phyloP scores from a whole-genome alignment of 2,329 filamentous ascomycete genomes.

The Aureobasidium sp. region DNA sequence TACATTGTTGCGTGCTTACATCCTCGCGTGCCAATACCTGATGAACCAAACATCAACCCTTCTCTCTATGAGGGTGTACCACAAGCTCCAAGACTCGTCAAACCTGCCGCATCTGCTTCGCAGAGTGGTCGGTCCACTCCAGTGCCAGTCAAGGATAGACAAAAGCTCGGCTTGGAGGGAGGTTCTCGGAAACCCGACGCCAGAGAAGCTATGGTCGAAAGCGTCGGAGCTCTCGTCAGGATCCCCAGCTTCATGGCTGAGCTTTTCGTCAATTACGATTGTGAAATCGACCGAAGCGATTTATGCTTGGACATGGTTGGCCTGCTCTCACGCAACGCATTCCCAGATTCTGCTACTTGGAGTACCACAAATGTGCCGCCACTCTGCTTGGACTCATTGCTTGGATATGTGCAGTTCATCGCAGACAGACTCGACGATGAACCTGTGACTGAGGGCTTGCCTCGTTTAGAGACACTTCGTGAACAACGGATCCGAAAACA shows the following conservation, averaged over 20 bases:
- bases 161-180: slow-evolving; percentile 86
- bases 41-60: slow-evolving; percentile 83
- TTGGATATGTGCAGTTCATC: slow-evolving; percentile 87
- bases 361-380: slow-evolving; percentile 97
- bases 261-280: slow-evolving; percentile 97
- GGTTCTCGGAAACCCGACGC: slow-evolving; percentile 89
- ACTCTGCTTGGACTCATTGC: slow-evolving; percentile 81
- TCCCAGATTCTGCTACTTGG: slow-evolving; percentile 96
- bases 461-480: slow-evolving; percentile 56
- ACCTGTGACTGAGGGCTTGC: slow-evolving; percentile 57
- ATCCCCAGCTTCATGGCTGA: slow-evolving; percentile 95
- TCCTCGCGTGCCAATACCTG: slow-evolving; percentile 86
- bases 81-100: slow-evolving; percentile 79
- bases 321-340: slow-evolving; percentile 82
- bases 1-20: slow-evolving; percentile 93
- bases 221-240: slow-evolving; percentile 79
- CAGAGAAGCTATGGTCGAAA: slow-evolving; percentile 96
- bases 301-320: slow-evolving; percentile 94
- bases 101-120: slow-evolving; percentile 64
- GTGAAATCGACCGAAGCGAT: slow-evolving; percentile 83
- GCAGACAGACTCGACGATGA: slow-evolving; percentile 74
- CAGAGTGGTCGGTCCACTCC: slow-evolving; percentile 81
- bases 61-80: slow-evolving; percentile 89
- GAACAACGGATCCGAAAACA: slow-evolving; percentile 75
- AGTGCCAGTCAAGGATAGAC: slow-evolving; percentile 83